Percentiles rank a stretch among this genome's conserved stretches.
Evolutionary conservation across 441 rosid genomes (phyloP).

Genomic region (Hura crepitans): DNA sequence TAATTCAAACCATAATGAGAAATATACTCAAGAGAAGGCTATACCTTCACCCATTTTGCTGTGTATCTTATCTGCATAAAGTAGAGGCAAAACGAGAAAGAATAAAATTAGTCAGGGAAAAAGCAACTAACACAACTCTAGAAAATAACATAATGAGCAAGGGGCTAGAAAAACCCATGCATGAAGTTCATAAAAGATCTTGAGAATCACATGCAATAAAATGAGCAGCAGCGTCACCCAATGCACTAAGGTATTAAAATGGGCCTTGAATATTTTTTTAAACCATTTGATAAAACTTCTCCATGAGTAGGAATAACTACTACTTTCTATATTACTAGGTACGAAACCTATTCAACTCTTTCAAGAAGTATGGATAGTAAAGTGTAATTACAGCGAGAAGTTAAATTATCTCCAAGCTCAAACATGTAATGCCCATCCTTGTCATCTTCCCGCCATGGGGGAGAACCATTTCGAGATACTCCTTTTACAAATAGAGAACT

Average conservation of each 20-base stretch:
- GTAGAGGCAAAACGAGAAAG: neutral
- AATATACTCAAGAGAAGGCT: neutral
- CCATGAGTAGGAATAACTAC: neutral
- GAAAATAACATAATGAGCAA: neutral
- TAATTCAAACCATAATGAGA: neutral
- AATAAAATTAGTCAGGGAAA: neutral
- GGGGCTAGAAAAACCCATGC: neutral
- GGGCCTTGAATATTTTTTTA: neutral
- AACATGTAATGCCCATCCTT: constrained; percentile 95
- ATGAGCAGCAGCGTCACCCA: neutral
- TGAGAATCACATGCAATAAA: neutral
- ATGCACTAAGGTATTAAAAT: neutral
- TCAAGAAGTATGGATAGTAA: constrained; percentile 29
- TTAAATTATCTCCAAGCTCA: constrained; percentile 89
- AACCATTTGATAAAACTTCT: neutral
- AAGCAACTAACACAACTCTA: neutral
- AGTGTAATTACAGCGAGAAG: constrained; percentile 83
- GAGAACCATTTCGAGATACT: constrained; percentile 69
- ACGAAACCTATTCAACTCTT: neutral
- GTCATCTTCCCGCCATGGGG: constrained; percentile 94
- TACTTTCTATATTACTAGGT: neutral
- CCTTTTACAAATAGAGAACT: constrained; percentile 51
- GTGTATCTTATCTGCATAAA: constrained; percentile 62
- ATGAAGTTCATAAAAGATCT: neutral
- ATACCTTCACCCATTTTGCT: constrained; percentile 92